phyloP scores from a whole-genome alignment of 139 green algal species.

The Chlamydomonas sphaeroides region DNA sequence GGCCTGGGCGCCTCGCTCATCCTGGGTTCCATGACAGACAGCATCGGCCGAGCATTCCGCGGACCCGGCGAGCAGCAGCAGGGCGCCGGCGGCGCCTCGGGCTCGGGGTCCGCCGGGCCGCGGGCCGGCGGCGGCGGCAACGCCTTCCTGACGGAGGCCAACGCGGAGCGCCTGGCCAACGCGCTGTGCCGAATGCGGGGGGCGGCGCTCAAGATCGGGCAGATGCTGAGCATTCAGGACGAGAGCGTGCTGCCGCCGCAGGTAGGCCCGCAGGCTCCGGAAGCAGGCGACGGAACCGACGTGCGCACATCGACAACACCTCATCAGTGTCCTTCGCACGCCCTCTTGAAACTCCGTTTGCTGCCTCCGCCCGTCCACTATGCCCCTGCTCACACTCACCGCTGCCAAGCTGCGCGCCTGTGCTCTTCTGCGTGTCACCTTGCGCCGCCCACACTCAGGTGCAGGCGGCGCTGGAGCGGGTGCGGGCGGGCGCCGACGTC shows the following conservation, averaged over 20 bases:
- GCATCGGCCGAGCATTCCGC: slow-evolving; percentile 47
- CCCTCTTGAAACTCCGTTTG: too few species aligned
- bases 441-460: slow-evolving; percentile 52
- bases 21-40: slow-evolving; percentile 74
- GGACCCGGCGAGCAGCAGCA: background rate
- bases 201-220: slow-evolving; percentile 95
- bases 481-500: slow-evolving; percentile 87
- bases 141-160: slow-evolving; percentile 75
- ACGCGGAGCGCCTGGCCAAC: slow-evolving; percentile 90
- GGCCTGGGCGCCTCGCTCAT: slow-evolving; percentile 82
- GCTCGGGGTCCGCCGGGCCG: background rate
- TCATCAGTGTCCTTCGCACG: too few species aligned
- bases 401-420: too few species aligned
- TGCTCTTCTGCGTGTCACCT: too few species aligned
- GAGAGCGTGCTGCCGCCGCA: slow-evolving; percentile 88
- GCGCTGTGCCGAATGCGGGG: slow-evolving; percentile 94
- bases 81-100: background rate
- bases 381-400: too few species aligned
- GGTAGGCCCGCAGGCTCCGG: too few species aligned
- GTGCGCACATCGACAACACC: too few species aligned
- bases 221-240: slow-evolving; percentile 98
- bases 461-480: slow-evolving; percentile 86
- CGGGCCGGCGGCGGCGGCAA: slow-evolving; percentile 8
- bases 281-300: too few species aligned
- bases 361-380: too few species aligned